Evolutionary conservation across 805 yeast species (phyloP).

Genomic region (Nakazawaea ernobii): DNA sequence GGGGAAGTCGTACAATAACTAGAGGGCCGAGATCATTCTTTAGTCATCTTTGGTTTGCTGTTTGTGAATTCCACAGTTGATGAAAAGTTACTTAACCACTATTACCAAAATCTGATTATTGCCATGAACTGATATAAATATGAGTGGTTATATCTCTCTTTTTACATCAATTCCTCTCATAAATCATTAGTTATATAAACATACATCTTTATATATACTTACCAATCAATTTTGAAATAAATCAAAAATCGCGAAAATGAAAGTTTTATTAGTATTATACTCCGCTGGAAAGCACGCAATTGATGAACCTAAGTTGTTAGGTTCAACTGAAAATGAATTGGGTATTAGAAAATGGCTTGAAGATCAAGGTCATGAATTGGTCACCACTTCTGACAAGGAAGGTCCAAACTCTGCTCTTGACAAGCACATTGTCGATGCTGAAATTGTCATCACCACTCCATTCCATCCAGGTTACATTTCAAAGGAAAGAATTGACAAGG

Average conservation of each 20-base stretch:
- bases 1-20: background rate
- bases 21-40: background rate
- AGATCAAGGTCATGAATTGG: slow-evolving; percentile 58
- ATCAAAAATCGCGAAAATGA: slow-evolving; percentile 19
- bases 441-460: slow-evolving; percentile 74
- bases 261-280: slow-evolving; percentile 54
- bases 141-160: too few species aligned
- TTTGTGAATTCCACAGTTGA: too few species aligned
- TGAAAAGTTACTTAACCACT: too few species aligned
- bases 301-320: slow-evolving; percentile 57
- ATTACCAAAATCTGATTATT: too few species aligned
- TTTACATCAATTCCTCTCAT: too few species aligned
- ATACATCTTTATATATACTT: background rate
- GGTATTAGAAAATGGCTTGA: slow-evolving; percentile 65
- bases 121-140: too few species aligned
- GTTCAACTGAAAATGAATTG: slow-evolving; percentile 69
- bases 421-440: slow-evolving; percentile 63
- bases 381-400: slow-evolving; percentile 66
- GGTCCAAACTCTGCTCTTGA: slow-evolving; percentile 55
- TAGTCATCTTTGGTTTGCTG: too few species aligned
- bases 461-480: slow-evolving; percentile 78
- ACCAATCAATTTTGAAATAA: background rate
- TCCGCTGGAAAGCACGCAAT: slow-evolving; percentile 52
- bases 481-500: slow-evolving; percentile 58
- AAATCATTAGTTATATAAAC: background rate